Conservation (phyloP, 225 moss, liverwort and hornwort genomes). For the Asterella californica region DNA sequence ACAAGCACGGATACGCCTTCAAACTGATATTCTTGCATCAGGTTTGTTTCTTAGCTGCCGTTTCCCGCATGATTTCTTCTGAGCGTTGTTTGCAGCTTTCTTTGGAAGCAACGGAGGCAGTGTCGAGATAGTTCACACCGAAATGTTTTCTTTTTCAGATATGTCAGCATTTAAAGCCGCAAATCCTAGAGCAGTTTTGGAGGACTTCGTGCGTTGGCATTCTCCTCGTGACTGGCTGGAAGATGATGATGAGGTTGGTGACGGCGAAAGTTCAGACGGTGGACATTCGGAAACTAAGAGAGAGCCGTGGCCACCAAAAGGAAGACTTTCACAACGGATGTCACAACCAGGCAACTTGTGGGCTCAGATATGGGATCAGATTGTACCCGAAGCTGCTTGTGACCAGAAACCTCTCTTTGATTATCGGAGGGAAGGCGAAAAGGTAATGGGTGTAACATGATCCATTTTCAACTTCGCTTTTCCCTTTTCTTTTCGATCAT, state of each 20-base stretch:
- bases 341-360: slow-evolving; percentile 69
- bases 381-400: slow-evolving; percentile 41
- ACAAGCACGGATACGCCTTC: slow-evolving; percentile 42
- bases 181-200: slow-evolving; percentile 60
- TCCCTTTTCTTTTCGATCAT: no score
- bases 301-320: slow-evolving; percentile 44
- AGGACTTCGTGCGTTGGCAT: slow-evolving; percentile 76
- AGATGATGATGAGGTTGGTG: slow-evolving; percentile 31
- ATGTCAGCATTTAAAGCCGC: slow-evolving; percentile 75
- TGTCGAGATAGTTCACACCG: neutral
- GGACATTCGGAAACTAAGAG: slow-evolving; percentile 20
- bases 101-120: neutral
- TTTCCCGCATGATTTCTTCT: neutral
- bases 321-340: slow-evolving; percentile 63
- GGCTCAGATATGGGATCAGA: slow-evolving; percentile 61
- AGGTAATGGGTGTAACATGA: slow-evolving; percentile 39
- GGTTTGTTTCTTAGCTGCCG: slow-evolving; percentile 38
- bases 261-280: slow-evolving; percentile 40
- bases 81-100: neutral
- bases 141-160: slow-evolving; percentile 36
- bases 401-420: slow-evolving; percentile 65
- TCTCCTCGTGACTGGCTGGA: slow-evolving; percentile 49
- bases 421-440: slow-evolving; percentile 76
- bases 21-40: slow-evolving; percentile 64
- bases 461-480: no score